phyloP scores from a whole-genome alignment of 2,329 filamentous ascomycete genomes.

The Sarocladium brachiariae region DNA sequence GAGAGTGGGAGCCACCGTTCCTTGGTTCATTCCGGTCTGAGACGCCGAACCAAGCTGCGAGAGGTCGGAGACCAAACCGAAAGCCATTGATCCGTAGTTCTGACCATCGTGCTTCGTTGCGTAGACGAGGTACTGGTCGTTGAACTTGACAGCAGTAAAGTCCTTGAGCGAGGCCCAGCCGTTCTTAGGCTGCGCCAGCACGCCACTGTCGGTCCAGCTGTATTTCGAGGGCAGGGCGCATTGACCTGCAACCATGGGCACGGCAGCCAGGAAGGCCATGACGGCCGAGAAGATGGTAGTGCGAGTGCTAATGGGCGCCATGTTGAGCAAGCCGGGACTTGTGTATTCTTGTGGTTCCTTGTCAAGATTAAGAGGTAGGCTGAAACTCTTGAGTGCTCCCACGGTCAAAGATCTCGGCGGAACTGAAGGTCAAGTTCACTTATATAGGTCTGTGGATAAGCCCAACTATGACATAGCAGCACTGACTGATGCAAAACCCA shows the following conservation, averaged over 20 bases:
- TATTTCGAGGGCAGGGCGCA: conserved; percentile 50
- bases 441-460: not conserved
- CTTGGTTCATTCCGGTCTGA: conserved; percentile 43
- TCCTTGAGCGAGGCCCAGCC: conserved; percentile 57
- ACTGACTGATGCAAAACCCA: not conserved
- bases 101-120: conserved; percentile 39
- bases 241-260: not conserved
- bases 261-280: conserved; percentile 4
- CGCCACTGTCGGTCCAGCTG: conserved; percentile 44
- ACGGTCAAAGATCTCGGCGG: not conserved
- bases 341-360: not conserved
- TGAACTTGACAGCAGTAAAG: conserved; percentile 49
- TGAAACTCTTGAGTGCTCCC: no score
- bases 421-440: not conserved
- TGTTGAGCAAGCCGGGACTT: not conserved
- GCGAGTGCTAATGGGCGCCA: not conserved
- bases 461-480: not conserved
- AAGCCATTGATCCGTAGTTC: conserved; percentile 52
- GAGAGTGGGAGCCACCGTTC: conserved; percentile 52
- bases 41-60: conserved; percentile 39
- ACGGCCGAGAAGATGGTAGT: not conserved
- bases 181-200: conserved; percentile 43
- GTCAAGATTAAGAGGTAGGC: no score
- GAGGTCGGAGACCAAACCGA: conserved; percentile 48
- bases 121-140: conserved; percentile 56